phyloP scores from a whole-genome alignment of 495 filamentous ascomycete species.

The Penicillium nucicola region DNA sequence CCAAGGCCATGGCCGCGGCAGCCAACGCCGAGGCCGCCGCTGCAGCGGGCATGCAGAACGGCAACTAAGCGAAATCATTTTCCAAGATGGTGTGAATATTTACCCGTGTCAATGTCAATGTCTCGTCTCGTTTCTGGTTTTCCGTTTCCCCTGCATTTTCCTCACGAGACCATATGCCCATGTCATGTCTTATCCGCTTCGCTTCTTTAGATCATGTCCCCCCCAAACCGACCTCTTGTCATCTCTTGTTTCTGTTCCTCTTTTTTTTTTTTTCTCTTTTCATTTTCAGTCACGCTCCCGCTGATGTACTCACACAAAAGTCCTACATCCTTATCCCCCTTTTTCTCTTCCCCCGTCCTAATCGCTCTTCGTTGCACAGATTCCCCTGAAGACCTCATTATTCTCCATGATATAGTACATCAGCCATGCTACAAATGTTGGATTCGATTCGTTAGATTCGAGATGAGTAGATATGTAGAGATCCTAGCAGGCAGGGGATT shows the following conservation, averaged over 20 bases:
- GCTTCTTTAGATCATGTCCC: constrained; percentile 28
- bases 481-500: no score
- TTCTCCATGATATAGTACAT: constrained; percentile 27
- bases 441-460: constrained; percentile 5
- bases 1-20: constrained; percentile 44
- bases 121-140: constrained; percentile 1
- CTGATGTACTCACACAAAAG: constrained; percentile 34
- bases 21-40: constrained; percentile 38
- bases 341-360: constrained; percentile 11
- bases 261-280: constrained; percentile 5
- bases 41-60: constrained; percentile 36
- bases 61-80: constrained; percentile 29
- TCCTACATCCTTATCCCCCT: constrained; percentile 11
- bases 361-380: constrained; percentile 31
- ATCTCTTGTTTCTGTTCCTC: constrained; percentile 17
- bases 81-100: constrained; percentile 3
- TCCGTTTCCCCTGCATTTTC: constrained; percentile 9
- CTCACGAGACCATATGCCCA: constrained; percentile 38
- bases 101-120: neutral
- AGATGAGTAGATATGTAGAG: neutral
- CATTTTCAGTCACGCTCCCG: constrained; percentile 16
- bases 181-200: constrained; percentile 29
- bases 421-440: constrained; percentile 20
- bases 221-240: constrained; percentile 7
- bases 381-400: constrained; percentile 23